Percentiles rank a stretch among this genome's conserved stretches.
These are phyloP conservation scores for Davidsoniella neocaledoniae DNA, from an alignment of 2,329 filamentous ascomycete genomes.

Conservation along the genomic window DNA sequence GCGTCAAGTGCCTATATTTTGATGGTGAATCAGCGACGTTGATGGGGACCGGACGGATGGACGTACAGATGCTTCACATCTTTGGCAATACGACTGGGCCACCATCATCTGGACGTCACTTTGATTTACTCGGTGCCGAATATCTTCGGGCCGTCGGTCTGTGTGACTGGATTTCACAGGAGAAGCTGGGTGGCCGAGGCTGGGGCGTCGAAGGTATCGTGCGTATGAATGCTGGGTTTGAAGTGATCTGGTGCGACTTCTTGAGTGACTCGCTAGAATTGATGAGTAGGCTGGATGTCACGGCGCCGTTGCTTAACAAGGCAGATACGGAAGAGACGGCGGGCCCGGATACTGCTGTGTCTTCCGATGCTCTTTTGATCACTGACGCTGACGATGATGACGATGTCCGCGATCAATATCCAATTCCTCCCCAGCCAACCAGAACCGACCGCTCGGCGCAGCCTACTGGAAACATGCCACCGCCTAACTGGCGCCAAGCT, in stretches of 20 bases:
- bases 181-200: conserved; percentile 25
- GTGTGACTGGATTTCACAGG: conserved; percentile 27
- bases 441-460: conserved; percentile 19
- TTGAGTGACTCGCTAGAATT: conserved; percentile 25
- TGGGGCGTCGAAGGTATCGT: conserved; percentile 34
- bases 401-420: conserved; percentile 16
- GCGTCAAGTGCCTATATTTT: conserved; percentile 29
- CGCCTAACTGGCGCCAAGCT: conserved; percentile 16
- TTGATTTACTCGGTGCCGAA: conserved; percentile 25
- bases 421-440: conserved; percentile 22
- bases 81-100: conserved; percentile 29
- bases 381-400: conserved; percentile 5
- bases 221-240: conserved; percentile 34
- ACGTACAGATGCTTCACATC: conserved; percentile 32
- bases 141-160: conserved; percentile 30
- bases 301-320: conserved; percentile 20
- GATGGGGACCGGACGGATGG: conserved; percentile 28
- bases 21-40: conserved; percentile 33
- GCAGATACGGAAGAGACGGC: conserved; percentile 5
- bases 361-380: background rate
- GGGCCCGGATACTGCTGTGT: background rate
- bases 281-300: conserved; percentile 28
- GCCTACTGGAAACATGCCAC: conserved; percentile 10
- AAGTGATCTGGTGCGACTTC: conserved; percentile 36
- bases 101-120: background rate